phyloP scores from a whole-genome alignment of 305 asterid species.

The Rubia balearica region DNA sequence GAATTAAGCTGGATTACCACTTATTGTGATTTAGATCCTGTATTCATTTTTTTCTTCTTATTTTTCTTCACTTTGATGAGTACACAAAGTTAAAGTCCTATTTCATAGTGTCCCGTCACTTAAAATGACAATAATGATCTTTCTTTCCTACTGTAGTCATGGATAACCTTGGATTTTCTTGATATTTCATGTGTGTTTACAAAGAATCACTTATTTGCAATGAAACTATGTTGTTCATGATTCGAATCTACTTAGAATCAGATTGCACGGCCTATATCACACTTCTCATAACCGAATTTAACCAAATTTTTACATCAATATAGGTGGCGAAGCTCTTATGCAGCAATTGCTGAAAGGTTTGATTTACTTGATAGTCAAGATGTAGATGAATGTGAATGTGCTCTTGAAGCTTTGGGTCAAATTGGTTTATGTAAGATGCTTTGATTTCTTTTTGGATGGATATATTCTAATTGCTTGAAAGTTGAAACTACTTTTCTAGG shows the following conservation, averaged over 20 bases:
- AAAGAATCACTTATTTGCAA: no score
- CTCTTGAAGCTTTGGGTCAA: slow-evolving; percentile 89
- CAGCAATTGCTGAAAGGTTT: slow-evolving; percentile 66
- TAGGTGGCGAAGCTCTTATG: slow-evolving; percentile 52
- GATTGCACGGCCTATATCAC: background rate
- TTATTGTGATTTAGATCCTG: background rate
- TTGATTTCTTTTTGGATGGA: slow-evolving; percentile 13
- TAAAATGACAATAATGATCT: background rate
- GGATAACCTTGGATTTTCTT: background rate
- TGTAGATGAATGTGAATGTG: slow-evolving; percentile 85
- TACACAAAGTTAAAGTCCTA: background rate
- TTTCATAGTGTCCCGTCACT: background rate
- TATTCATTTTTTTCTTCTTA: background rate
- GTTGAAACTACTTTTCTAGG: background rate
- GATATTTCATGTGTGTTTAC: no score
- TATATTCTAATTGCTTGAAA: background rate
- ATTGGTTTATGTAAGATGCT: slow-evolving; percentile 73
- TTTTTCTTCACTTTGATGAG: background rate
- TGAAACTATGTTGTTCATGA: background rate
- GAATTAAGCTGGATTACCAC: no score
- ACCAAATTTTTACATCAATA: slow-evolving; percentile 13
- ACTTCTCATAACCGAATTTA: no score
- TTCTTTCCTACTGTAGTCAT: background rate
- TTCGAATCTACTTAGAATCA: background rate
- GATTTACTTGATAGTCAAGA: slow-evolving; percentile 48